Evolutionary conservation across 768 basidiomycete species (phyloP).

Genomic region (Botryobasidium botryosum): DNA sequence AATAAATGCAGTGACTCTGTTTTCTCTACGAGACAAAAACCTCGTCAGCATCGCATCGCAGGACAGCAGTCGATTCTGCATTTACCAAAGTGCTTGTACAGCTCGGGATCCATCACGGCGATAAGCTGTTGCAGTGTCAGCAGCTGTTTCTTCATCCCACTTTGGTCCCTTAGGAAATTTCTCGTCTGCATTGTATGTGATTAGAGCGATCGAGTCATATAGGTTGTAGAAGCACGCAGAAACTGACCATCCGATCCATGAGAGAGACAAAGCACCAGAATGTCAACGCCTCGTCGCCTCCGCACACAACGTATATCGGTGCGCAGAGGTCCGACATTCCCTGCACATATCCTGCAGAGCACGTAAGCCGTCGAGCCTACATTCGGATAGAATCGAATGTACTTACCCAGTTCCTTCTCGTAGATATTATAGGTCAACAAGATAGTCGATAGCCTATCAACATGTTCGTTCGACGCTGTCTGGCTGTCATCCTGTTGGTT

Average conservation of each 20-base stretch:
- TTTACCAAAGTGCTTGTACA: conserved; percentile 86
- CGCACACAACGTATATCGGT: conserved; percentile 84
- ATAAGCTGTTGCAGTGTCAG: conserved; percentile 80
- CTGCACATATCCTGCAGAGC: conserved; percentile 70
- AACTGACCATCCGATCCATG: conserved; percentile 84
- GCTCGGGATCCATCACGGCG: conserved; percentile 84
- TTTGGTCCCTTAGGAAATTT: conserved; percentile 92
- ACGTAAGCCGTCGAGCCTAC: neutral
- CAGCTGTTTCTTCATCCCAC: conserved; percentile 93
- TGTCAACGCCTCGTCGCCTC: conserved; percentile 72
- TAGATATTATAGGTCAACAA: conserved; percentile 84
- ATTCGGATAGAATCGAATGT: neutral
- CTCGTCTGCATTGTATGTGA: conserved; percentile 40
- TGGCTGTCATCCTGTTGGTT: conserved; percentile 35
- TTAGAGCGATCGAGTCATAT: neutral
- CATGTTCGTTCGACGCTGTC: conserved; percentile 78
- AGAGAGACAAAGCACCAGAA: conserved; percentile 95
- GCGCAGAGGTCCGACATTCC: conserved; percentile 96
- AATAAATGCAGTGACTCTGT: conserved; percentile 83
- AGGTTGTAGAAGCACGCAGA: neutral
- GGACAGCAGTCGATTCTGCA: conserved; percentile 19
- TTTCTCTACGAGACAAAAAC: conserved; percentile 57
- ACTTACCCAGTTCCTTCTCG: conserved; percentile 71
- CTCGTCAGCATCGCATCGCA: neutral
- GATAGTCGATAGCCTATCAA: conserved; percentile 71